Percentiles rank a stretch among this genome's conserved stretches.
These are phyloP conservation scores for Thelephora aurantiotincta DNA, from an alignment of 768 basidiomycete species.

Conservation along the genomic window DNA sequence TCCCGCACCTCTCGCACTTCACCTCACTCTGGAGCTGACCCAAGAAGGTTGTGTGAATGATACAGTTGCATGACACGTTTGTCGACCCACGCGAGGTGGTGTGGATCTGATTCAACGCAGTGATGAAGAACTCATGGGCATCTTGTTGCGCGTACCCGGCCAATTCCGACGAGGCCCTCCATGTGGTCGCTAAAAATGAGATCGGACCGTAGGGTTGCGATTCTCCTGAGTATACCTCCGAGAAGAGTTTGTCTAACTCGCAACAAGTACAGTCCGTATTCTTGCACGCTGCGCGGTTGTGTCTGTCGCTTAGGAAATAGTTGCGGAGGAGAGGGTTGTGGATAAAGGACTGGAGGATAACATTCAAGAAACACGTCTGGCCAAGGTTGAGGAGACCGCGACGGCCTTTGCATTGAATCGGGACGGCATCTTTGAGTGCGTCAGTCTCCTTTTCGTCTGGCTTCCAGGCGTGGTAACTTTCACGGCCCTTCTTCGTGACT, in stretches of 20 bases:
- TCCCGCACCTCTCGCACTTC: slow-evolving; percentile 74
- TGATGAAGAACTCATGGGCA: slow-evolving; percentile 80
- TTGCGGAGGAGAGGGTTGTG: slow-evolving; percentile 84
- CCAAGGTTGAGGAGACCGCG: slow-evolving; percentile 80
- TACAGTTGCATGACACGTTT: slow-evolving; percentile 73
- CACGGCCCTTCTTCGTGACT: slow-evolving; percentile 27
- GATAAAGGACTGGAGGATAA: slow-evolving; percentile 76
- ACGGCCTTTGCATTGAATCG: slow-evolving; percentile 71
- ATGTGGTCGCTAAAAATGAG: slow-evolving; percentile 71
- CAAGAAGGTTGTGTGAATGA: slow-evolving; percentile 82
- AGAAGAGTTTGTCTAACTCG: slow-evolving; percentile 82
- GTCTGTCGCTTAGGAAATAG: slow-evolving; percentile 84
- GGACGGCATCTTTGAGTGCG: slow-evolving; percentile 32
- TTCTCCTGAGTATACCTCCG: slow-evolving; percentile 48
- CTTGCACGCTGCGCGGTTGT: slow-evolving; percentile 62
- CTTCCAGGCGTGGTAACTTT: slow-evolving; percentile 35
- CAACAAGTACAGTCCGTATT: slow-evolving; percentile 71
- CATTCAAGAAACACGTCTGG: slow-evolving; percentile 90
- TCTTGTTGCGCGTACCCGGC: slow-evolving; percentile 93
- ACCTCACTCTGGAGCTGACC: slow-evolving; percentile 84
- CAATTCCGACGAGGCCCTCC: slow-evolving; percentile 67
- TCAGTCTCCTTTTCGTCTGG: slow-evolving; percentile 26
- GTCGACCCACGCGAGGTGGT: slow-evolving; percentile 60
- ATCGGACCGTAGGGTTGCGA: slow-evolving; percentile 63
- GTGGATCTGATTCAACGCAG: slow-evolving; percentile 80